phyloP scores from a whole-genome alignment of 352 stramenopile genomes.

The Pythium vanterpoolii region DNA sequence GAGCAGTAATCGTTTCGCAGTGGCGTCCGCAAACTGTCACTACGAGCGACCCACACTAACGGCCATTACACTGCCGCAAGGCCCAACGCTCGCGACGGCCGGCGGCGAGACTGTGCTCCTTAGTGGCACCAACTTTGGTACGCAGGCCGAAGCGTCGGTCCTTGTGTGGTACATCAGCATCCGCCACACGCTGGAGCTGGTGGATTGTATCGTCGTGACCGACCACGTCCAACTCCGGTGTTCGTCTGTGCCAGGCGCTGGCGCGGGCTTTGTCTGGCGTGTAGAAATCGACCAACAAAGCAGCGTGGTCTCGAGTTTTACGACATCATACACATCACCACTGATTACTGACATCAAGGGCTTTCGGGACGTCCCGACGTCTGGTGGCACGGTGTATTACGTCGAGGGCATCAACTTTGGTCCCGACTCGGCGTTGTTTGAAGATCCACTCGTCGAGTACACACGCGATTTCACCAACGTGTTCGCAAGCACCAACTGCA shows the following conservation, averaged over 20 bases:
- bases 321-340: conserved; percentile 34
- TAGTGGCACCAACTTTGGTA: conserved; percentile 45
- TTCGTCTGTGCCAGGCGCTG: conserved; percentile 31
- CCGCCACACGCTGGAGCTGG: conserved; percentile 32
- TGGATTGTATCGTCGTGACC: conserved; percentile 38
- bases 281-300: conserved; percentile 35
- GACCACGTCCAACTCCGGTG: conserved; percentile 43
- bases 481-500: conserved; percentile 46
- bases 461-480: conserved; percentile 30
- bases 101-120: conserved; percentile 34
- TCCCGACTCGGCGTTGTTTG: conserved; percentile 39
- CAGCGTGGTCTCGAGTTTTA: conserved; percentile 14
- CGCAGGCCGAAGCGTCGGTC: conserved; percentile 29
- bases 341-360: conserved; percentile 35
- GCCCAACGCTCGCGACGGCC: conserved; percentile 26
- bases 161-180: conserved; percentile 38
- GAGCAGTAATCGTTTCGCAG: conserved; percentile 22
- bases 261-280: conserved; percentile 34
- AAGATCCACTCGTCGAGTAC: conserved; percentile 51
- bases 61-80: conserved; percentile 4
- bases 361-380: conserved; percentile 43
- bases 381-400: conserved; percentile 41
- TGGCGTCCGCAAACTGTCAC: conserved; percentile 20
- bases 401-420: conserved; percentile 52
- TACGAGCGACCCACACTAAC: conserved; percentile 36